A percentile compares a stretch with the other conserved stretches of the same genome.
phyloP scores from a whole-genome alignment of 352 stramenopile species.

The Globisporangium irregulare region DNA sequence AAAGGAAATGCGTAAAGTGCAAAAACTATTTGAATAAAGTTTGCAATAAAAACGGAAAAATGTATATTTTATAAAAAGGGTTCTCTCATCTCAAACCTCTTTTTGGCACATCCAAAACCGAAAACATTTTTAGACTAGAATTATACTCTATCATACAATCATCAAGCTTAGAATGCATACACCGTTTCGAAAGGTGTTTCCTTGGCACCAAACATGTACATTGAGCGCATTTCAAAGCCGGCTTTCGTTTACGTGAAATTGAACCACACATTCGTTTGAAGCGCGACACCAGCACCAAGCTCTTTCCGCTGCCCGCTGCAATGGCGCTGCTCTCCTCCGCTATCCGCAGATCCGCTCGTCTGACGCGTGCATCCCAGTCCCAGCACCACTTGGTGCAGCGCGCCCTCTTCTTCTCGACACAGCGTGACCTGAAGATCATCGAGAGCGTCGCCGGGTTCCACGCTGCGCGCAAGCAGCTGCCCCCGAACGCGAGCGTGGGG shows the following conservation, averaged over 20 bases:
- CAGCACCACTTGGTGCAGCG: not conserved
- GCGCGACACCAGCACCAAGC: not conserved
- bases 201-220: no score
- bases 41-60: no score
- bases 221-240: no score
- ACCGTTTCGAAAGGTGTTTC: no score
- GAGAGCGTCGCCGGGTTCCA: constrained; percentile 58
- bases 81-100: no score
- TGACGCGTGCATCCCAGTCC: not conserved
- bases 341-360: not conserved
- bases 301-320: not conserved
- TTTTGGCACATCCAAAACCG: no score
- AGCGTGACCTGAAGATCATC: constrained; percentile 25
- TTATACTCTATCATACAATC: no score
- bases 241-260: not conserved
- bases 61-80: no score
- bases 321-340: constrained; percentile 2
- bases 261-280: constrained; percentile 1
- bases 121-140: no score
- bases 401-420: constrained; percentile 11
- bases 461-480: constrained; percentile 42
- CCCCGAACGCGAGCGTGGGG: constrained; percentile 74
- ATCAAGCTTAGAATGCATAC: no score
- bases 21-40: no score
- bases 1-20: no score